Evolutionary conservation across 2,329 filamentous ascomycete species (phyloP).

Genomic region (Aspergillus caelatus): DNA sequence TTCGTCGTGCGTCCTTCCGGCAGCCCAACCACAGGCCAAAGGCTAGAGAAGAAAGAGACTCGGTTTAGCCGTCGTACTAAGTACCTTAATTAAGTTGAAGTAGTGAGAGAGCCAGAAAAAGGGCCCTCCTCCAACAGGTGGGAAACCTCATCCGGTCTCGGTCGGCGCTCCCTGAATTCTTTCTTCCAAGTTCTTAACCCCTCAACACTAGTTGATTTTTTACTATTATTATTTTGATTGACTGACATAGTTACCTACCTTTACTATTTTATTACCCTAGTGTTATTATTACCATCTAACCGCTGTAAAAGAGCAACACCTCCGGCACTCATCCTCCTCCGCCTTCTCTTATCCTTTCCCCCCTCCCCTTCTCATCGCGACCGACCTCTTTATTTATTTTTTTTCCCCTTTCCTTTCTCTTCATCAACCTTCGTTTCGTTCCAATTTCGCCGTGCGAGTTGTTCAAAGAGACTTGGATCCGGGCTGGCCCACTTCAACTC

Average conservation of each 20-base stretch:
- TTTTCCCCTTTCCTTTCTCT: conserved; percentile 13
- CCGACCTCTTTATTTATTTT: conserved; percentile 21
- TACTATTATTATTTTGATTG: conserved; percentile 21
- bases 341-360: conserved; percentile 28
- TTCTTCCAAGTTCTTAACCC: conserved; percentile 17
- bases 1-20: conserved; percentile 15
- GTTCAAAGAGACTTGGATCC: conserved; percentile 33
- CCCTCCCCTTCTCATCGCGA: conserved; percentile 18
- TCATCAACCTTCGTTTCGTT: conserved; percentile 25
- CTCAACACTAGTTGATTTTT: conserved; percentile 12
- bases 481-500: conserved; percentile 42
- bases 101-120: conserved; percentile 3
- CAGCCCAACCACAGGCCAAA: conserved; percentile 20
- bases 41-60: conserved; percentile 11
- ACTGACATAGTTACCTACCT: conserved; percentile 9
- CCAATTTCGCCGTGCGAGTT: conserved; percentile 40
- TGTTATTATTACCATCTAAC: conserved; percentile 14
- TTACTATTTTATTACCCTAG: conserved; percentile 10
- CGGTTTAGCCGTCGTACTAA: conserved; percentile 6
- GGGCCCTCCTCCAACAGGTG: conserved; percentile 7
- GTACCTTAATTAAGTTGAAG: conserved; percentile 8
- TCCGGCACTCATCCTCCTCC: conserved; percentile 22
- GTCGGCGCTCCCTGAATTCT: conserved; percentile 28
- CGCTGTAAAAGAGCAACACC: conserved; percentile 27
- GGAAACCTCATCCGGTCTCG: conserved; percentile 20